Evolutionary conservation across 495 filamentous ascomycete species (phyloP), one percentile per base, ranked within the genome.

Genomic region (Neurospora sp.): DNA sequence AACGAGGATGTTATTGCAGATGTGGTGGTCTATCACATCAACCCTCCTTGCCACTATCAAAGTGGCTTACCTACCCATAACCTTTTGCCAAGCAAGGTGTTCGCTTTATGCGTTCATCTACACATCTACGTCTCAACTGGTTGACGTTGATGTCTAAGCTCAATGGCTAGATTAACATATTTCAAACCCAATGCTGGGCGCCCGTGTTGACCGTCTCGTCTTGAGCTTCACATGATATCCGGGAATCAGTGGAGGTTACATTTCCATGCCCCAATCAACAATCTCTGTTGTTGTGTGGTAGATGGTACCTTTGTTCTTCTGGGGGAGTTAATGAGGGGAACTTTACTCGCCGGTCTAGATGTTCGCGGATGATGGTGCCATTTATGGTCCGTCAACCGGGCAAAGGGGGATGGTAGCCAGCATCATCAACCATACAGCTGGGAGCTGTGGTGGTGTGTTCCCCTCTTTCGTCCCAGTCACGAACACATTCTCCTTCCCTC

Each of bases 171-270:
- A 84, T 76, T 40, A 75, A 78, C 72, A 40, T 73, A 76, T 59
- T 70, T 74, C 48, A 74, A 75, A 81, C 83, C 81, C 82, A 75
- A 82, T 84, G 82, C 83, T 85, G 82, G 83, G 83, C 83, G 80
- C 83, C 83, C 79, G 77, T 75, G 76, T 82, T 72, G 81, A 85
- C 82, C 81, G 53, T 76, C 74, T 82, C 83, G 82, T 84, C 76
- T 83, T 84, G 82, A 75, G 77, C 72, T 72, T 82, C 79, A 39
- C 53, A 79, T 75, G 83, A 84, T 73, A 83, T 76, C 70, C 77
- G 82, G 82, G 83, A 84, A 85, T 84, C 82, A 84, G 82, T 82
- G 80, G 83, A 84, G 82, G 82, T 83, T 77, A 85, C 83, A 85
- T 83, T 14, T 4, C 12, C 12, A 45, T 71, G 8, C 14, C 14